Base-by-base conservation (phyloP, 2,329 filamentous ascomycete species). In the Diaporthe nobilis region DNA sequence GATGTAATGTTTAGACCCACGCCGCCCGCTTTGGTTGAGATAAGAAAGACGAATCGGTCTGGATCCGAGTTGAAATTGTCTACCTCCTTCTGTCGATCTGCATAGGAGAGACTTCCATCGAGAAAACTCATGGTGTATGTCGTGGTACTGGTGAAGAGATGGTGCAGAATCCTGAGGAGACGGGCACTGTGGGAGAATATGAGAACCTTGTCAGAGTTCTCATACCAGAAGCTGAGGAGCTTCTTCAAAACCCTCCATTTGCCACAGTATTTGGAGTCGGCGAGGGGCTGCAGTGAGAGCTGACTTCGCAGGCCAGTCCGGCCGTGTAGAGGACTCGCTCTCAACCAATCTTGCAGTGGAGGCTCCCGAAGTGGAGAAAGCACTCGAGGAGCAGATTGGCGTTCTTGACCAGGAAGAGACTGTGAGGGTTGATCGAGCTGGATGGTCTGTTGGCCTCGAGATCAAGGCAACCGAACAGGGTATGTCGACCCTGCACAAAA, bases 1-100 rank as follows among this genome's bases (percentile, higher is more conserved):
- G 95, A 97, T 0, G 96, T 98, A 81, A 99, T 98, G 82, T 99
- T 99, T 39, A 99, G 88, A 0, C 97, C 97, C 0, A 98, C 94
- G 6, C 97, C 97, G 34, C 97, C 97, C 3, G 97, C 96, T 81
- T 94, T 95, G 9, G 97, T 98, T 31, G 94, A 98, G 80, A 99
- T 98, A 28, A 99, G 88, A 80, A 99, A 99, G 6, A 98, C 95
- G 81, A 99, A 99, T 80, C 97, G 95, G 5, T 88, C 89, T 0
- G 95, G 91, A 81, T 98, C 93, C 0, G 94, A 91, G 82, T 99
- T 99, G 89, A 98, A 99, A 65, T 95, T 93, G 81, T 98, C 94
- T 0, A 99, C 97, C 0, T 91, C 91, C 61, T 90, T 91, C 77
- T 96, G 92, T 13, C 97, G 93, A 73, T 98, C 95, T 72, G 95